A percentile compares a stretch with the other conserved stretches of the same genome.
Conservation (phyloP, 345 rosid species). For the Erysimum cheiranthoides region DNA sequence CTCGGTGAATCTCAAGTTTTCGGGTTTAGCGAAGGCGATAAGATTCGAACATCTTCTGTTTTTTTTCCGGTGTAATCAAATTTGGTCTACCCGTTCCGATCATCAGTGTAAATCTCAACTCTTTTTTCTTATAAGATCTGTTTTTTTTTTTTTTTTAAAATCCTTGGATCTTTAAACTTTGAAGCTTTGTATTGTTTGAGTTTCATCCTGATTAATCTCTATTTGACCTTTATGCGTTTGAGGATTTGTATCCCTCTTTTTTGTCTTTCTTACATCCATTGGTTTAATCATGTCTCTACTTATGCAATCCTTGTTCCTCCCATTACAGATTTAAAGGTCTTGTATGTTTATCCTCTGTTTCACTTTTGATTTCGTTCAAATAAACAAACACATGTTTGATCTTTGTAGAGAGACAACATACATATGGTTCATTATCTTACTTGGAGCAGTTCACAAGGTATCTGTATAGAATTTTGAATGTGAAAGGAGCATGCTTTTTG, state of each 20-base stretch:
- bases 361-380: not conserved
- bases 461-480: not conserved
- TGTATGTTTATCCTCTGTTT: not conserved
- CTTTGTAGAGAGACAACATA: slow-evolving; percentile 10
- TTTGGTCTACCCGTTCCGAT: not conserved
- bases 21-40: not conserved
- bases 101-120: slow-evolving; percentile 1
- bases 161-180: not conserved
- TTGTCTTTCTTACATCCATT: not conserved
- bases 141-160: not conserved
- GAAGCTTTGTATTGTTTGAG: not conserved
- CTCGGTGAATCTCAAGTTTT: slow-evolving; percentile 3
- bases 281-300: slow-evolving; percentile 5
- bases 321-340: not conserved
- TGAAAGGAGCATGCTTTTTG: not conserved
- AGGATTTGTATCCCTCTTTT: not conserved
- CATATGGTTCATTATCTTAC: not conserved
- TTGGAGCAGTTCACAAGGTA: not conserved
- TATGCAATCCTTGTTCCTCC: not conserved
- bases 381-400: slow-evolving; percentile 8
- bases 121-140: not conserved
- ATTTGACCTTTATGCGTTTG: not conserved
- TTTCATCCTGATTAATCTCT: not conserved
- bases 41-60: not conserved
- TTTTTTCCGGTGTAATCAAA: not conserved